Evolutionary conservation across 2,329 filamentous ascomycete genomes (phyloP), one percentile per base, ranked within the genome.

Genomic region (Gnomoniopsis sp.): DNA sequence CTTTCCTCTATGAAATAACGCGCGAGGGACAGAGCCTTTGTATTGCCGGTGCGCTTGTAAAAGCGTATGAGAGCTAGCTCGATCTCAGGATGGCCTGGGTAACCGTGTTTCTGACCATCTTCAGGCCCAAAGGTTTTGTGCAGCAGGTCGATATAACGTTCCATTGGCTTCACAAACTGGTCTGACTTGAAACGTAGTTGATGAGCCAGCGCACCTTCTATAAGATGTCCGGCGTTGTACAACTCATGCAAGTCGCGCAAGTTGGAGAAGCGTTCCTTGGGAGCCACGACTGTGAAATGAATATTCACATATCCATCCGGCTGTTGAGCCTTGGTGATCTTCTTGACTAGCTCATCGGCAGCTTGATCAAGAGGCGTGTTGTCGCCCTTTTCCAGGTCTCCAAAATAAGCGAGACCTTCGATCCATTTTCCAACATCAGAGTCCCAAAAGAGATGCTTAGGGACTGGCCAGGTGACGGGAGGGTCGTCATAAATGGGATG

Each of bases 271-370:
- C 83, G 68, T 55, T 80, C 78, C 0, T 71, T 75, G 0, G 81
- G 81, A 23, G 81, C 81, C 1, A 85, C 79, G 0, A 87, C 80
- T 0, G 82, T 84, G 62, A 81, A 87, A 64, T 87, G 83, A 10
- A 85, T 79, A 65, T 87, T 87, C 36, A 88, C 65, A 64, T 87
- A 88, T 1, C 85, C 84, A 65, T 87, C 85, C 2, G 72, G 67
- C 55, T 83, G 78, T 69, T 87, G 84, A 0, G 85, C 84, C 3
- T 65, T 68, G 7, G 75, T 66, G 14, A 87, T 84, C 78, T 84
- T 85, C 0, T 75, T 72, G 0, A 84, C 82, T 23, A 86, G 68
- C 56, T 86, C 81, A 23, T 78, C 68, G 0, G 85, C 74, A 0
- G 82, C 80, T 2, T 67, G 67, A 55, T 80, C 75, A 53, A 85